phyloP scores from a whole-genome alignment of 1,139 yeast species.

The Candida anutae region DNA sequence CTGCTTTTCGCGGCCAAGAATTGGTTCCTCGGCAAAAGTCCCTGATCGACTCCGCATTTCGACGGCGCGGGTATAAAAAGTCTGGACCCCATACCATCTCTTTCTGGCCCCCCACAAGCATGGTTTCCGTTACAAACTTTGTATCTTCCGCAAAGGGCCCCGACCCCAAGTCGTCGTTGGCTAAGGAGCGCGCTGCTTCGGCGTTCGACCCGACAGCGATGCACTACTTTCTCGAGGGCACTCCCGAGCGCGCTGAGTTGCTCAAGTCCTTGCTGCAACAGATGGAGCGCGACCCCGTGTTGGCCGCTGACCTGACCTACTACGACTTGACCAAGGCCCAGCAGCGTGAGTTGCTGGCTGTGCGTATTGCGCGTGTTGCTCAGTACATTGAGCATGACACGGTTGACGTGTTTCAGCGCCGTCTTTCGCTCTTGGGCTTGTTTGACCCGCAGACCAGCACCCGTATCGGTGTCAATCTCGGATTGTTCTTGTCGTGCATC shows the following conservation, averaged over 20 bases:
- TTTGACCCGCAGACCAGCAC: slow-evolving; percentile 24
- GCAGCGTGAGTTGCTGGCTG: slow-evolving; percentile 29
- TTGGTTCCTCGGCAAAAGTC: not conserved
- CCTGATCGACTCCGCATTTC: not conserved
- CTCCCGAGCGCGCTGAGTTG: slow-evolving; percentile 22
- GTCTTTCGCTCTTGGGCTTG: slow-evolving; percentile 24
- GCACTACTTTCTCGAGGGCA: slow-evolving; percentile 38
- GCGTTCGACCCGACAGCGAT: slow-evolving; percentile 25
- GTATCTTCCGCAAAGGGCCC: slow-evolving; percentile 14
- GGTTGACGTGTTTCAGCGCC: slow-evolving; percentile 28
- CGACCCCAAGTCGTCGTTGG: slow-evolving; percentile 27
- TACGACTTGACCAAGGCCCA: slow-evolving; percentile 31
- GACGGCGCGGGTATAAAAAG: no score
- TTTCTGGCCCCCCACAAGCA: no score
- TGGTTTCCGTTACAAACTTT: slow-evolving; percentile 9
- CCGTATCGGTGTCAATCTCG: slow-evolving; percentile 23
- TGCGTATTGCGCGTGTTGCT: slow-evolving; percentile 29
- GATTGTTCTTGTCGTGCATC: slow-evolving; percentile 22
- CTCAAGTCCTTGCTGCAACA: slow-evolving; percentile 24
- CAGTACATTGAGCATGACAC: slow-evolving; percentile 32
- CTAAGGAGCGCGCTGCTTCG: slow-evolving; percentile 24
- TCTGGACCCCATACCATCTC: no score
- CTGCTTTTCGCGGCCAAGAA: not conserved
- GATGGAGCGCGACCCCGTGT: slow-evolving; percentile 39
- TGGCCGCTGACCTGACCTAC: slow-evolving; percentile 24